Evolutionary conservation across 257 asterid species (phyloP).

Genomic region (Osmanthus fragrans): DNA sequence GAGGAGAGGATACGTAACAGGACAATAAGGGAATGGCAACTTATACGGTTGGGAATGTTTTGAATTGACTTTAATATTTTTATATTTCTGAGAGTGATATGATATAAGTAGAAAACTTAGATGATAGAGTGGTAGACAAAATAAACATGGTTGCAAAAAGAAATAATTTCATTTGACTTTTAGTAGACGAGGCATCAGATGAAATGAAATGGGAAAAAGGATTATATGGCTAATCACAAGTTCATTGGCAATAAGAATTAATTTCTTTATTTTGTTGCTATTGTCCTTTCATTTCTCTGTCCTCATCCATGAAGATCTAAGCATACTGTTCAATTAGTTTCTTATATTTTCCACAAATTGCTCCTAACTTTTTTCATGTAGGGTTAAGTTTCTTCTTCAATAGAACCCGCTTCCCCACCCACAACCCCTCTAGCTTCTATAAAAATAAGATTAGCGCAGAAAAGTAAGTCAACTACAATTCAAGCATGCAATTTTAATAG

Average conservation of each 20-base stretch:
- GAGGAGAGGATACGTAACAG: not conserved
- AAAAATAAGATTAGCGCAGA: too few species aligned
- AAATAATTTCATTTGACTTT: not conserved
- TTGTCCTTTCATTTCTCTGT: not conserved
- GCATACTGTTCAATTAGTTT: not conserved
- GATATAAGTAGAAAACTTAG: not conserved
- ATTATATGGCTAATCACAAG: not conserved
- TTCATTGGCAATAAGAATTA: not conserved
- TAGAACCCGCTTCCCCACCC: not conserved
- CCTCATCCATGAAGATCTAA: not conserved
- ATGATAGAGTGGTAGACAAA: not conserved
- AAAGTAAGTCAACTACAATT: not conserved
- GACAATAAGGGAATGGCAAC: not conserved
- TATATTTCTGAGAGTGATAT: not conserved
- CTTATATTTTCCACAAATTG: not conserved
- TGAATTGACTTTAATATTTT: not conserved
- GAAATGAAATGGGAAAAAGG: not conserved
- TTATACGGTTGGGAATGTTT: not conserved
- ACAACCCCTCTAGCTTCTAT: not conserved
- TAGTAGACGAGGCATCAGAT: not conserved
- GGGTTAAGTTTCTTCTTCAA: not conserved
- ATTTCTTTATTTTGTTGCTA: not conserved
- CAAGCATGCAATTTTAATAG: not conserved
- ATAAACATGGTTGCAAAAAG: not conserved
- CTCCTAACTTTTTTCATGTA: not conserved